These are phyloP conservation scores for Bipolaris sorokiniana DNA, from an alignment of 2,329 filamentous ascomycete species.

Conservation along the genomic window DNA sequence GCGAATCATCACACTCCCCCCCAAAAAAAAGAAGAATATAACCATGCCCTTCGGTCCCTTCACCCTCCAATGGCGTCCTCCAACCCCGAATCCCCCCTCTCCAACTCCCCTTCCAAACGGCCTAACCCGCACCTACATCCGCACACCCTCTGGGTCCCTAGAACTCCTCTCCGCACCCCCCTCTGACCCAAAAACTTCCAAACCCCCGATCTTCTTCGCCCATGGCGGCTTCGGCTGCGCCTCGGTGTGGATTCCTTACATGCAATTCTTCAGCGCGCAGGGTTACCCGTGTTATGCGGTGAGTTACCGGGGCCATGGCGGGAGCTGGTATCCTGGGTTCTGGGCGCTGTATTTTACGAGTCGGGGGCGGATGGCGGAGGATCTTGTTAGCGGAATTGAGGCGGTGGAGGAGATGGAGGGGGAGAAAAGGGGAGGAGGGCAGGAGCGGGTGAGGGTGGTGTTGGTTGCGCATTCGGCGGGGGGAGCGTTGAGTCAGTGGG, in stretches of 20 bases:
- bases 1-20: no score
- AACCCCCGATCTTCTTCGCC: slow-evolving; percentile 57
- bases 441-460: slow-evolving; percentile 45
- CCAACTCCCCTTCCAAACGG: slow-evolving; percentile 48
- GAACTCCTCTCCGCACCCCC: slow-evolving; percentile 58
- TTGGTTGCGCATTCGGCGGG: slow-evolving; percentile 61
- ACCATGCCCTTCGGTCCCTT: slow-evolving; percentile 41
- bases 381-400: slow-evolving; percentile 50
- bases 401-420: slow-evolving; percentile 44
- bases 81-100: slow-evolving; percentile 31
- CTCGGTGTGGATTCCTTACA: slow-evolving; percentile 60
- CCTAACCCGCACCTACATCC: slow-evolving; percentile 55
- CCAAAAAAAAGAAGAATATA: no score
- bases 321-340: slow-evolving; percentile 59
- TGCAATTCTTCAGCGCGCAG: slow-evolving; percentile 54
- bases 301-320: slow-evolving; percentile 60
- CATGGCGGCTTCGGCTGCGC: slow-evolving; percentile 63
- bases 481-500: slow-evolving; percentile 58
- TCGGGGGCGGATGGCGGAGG: slow-evolving; percentile 52
- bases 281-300: slow-evolving; percentile 60
- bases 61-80: slow-evolving; percentile 36
- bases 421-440: slow-evolving; percentile 14
- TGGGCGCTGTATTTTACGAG: slow-evolving; percentile 56
- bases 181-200: slow-evolving; percentile 5
- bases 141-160: slow-evolving; percentile 50